A percentile compares a stretch with the other conserved stretches of the same genome.
These are phyloP conservation scores for Tetrahymena thermophila DNA, from an alignment of 73 alveolate genomes.

Conservation along the genomic window DNA sequence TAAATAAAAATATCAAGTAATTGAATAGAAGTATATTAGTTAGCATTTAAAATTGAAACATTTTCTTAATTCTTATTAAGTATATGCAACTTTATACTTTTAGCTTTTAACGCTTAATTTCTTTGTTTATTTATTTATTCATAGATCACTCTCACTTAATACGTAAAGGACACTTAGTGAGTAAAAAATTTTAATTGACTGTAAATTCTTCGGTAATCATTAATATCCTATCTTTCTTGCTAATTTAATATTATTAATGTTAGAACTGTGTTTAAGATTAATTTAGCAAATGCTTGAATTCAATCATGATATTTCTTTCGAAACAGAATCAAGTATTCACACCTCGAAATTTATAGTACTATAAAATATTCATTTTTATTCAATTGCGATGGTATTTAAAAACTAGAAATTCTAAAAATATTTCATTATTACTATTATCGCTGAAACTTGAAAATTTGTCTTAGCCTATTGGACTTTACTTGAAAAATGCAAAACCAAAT, in stretches of 20 bases:
- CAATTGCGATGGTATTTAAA: no score
- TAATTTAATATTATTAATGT: neutral
- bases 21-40: neutral
- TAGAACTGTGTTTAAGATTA: neutral
- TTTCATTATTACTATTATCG: neutral
- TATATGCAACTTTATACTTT: neutral
- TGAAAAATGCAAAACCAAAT: neutral
- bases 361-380: no score
- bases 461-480: neutral
- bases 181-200: neutral
- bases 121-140: no score
- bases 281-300: neutral
- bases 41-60: neutral
- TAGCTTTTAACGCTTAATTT: neutral
- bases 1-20: neutral
- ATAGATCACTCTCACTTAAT: neutral
- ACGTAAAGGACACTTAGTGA: neutral
- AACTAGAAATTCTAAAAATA: no score
- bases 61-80: neutral
- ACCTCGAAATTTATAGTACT: neutral
- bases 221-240: neutral
- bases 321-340: neutral
- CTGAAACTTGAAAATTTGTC: neutral
- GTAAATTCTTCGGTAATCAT: neutral
- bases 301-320: neutral